Evolutionary conservation across 768 basidiomycete species (phyloP), one percentile per base, ranked within the genome.

Genomic region (Kwoniella sp.): DNA sequence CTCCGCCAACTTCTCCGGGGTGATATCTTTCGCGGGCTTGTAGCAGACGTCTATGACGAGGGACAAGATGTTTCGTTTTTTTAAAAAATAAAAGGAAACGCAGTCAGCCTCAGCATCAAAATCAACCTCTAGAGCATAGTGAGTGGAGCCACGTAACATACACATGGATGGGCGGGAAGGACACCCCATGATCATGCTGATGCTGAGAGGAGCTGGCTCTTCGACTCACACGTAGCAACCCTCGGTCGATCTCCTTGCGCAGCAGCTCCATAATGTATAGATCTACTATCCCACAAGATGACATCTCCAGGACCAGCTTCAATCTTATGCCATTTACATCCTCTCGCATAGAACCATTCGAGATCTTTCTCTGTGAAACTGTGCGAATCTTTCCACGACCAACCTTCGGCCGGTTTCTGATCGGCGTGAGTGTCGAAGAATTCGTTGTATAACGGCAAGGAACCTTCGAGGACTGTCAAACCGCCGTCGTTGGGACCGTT

Each of bases 401-500:
- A 72, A 24, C 71, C 71, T 10, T 60, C 64, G n/a, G 63, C 61
- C 3, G 72, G 72, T 53, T 64, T 67, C 22, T 65, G 55, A 26
- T 73, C 60, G 48, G 64, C 64, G 56, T 68, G 73, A 13, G 69
- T 64, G 37, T 76, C 76, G 50, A 81, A 79, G 69, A 74, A 77
- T 63, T 80, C 64, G 57, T 71, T 68, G 61, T 78, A 78, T 13
- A 80, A 59, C 15, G 65, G 65, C 24, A 74, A 68, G 6, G 76
- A 77, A 7, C 79, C 79, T 37, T 73, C 66, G 62, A 82, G 78
- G 52, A 82, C 77, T 71, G 80, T 76, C 1, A 82, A 68, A 10
- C 81, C 81, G 25, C 81, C 81, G 49, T 82, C 81, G 40, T 79
- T 64, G 1, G 77, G 76, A 9, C 80, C 81, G 65, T 79, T 80